phyloP scores from a whole-genome alignment of 768 basidiomycete species.

The Kwoniella pini region DNA sequence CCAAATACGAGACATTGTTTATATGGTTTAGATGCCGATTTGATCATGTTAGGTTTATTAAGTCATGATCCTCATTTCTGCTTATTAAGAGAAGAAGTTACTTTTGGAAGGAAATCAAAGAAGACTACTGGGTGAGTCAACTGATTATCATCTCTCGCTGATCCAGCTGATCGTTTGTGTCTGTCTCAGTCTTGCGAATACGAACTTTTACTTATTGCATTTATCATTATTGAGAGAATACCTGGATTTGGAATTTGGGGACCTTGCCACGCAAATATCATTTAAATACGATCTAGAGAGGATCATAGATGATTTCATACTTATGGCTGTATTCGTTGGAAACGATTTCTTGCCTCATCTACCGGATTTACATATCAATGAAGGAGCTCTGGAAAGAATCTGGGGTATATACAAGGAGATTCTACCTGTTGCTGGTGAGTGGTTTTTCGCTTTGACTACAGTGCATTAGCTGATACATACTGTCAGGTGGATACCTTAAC shows the following conservation, averaged over 20 bases:
- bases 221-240: constrained; percentile 95
- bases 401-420: constrained; percentile 96
- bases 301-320: constrained; percentile 95
- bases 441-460: constrained; percentile 54
- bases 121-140: constrained; percentile 64
- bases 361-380: constrained; percentile 95
- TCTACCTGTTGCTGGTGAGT: constrained; percentile 67
- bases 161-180: constrained; percentile 8
- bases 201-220: constrained; percentile 90
- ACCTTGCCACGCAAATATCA: constrained; percentile 60
- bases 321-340: constrained; percentile 94
- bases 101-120: constrained; percentile 83
- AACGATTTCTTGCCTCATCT: constrained; percentile 91
- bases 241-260: constrained; percentile 87
- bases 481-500: constrained; percentile 85
- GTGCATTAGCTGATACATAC: neutral
- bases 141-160: neutral
- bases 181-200: constrained; percentile 33
- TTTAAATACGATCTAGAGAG: constrained; percentile 89
- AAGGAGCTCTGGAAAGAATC: constrained; percentile 87
- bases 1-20: constrained; percentile 96
- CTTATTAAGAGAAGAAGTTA: constrained; percentile 94
- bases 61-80: constrained; percentile 99
- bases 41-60: constrained; percentile 95
- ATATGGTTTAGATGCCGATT: constrained; percentile 96